Base-by-base conservation (phyloP, 2,329 filamentous ascomycete genomes). In the Sclerotinia trifoliorum region DNA sequence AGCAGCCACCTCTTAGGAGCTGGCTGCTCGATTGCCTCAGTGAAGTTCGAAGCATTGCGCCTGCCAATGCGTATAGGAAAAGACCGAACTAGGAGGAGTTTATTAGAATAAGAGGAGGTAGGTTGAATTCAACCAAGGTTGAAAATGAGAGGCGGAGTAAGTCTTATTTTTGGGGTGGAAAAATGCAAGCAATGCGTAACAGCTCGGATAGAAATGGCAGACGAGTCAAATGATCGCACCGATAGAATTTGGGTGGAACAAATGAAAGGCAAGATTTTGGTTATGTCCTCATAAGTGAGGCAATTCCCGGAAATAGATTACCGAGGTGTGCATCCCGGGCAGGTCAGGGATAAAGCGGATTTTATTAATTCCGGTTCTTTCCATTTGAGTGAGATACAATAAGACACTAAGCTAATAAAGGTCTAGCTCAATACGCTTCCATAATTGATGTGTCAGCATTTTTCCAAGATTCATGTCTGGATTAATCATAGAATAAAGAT, bases 41-140 rank as follows among this genome's bases (percentile, higher is more conserved):
- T 74, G 88, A 86, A 79, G 85, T 86, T 82, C 89, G 88, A 85
- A 92, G 85, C 90, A 93, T 93, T 82, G 80, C 85, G 82, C 79
- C 78, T 77, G 76, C 75, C 78, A 75, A 80, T 78, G 78, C 77
- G 77, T 73, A 66, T 48, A 29, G 68, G 49, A 72, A 68, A 39
- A 66, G 46, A 51, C 35, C 48, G 21, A 67, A 62, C 48, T 49
- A 21, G 54, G 24, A 52, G 15, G 56, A n/a, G 6, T 62, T 42
- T 21, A 52, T 32, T 49, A 44, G 26, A 2, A 17, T 67, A n/a
- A 39, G 48, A 42, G 32, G 19, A 67, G 44, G 39, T 24, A 64
- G 49, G 57, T 26, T 42, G 46, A 56, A 42, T 44, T 52, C 26
- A 62, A 62, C 32, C 46, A 60, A 32, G 19, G 65, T 67, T 44